These are phyloP conservation scores for Kwoniella newhampshirensis DNA, from an alignment of 768 basidiomycete genomes.

Conservation along the genomic window DNA sequence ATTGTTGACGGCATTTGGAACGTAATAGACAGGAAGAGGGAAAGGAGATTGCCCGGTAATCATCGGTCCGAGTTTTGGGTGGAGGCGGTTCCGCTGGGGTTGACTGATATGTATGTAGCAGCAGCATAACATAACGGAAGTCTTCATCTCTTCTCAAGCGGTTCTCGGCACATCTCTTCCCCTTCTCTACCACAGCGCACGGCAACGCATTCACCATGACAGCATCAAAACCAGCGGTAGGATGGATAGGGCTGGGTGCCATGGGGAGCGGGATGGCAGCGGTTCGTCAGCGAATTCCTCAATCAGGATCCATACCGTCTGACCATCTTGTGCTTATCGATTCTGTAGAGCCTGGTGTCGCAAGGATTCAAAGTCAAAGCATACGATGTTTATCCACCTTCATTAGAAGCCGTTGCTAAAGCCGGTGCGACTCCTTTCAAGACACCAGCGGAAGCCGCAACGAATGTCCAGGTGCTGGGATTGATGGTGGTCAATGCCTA, in stretches of 20 bases:
- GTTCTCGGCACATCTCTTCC: too few species aligned
- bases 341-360: constrained; percentile 21
- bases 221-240: constrained; percentile 24
- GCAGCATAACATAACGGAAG: too few species aligned
- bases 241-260: constrained; percentile 47
- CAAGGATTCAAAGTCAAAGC: constrained; percentile 41
- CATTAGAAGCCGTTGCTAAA: constrained; percentile 40
- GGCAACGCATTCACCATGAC: neutral
- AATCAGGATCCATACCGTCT: too few species aligned
- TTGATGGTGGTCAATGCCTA: constrained; percentile 48
- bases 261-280: constrained; percentile 47
- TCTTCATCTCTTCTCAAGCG: too few species aligned
- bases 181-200: too few species aligned
- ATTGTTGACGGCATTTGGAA: too few species aligned
- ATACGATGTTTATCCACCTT: constrained; percentile 48
- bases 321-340: too few species aligned
- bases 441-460: constrained; percentile 31
- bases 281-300: constrained; percentile 11
- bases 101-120: too few species aligned
- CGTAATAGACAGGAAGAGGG: too few species aligned
- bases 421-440: constrained; percentile 24
- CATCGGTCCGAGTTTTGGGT: too few species aligned
- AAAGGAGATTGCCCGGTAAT: too few species aligned
- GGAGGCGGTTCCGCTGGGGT: too few species aligned
- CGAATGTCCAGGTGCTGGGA: constrained; percentile 38